A percentile compares a stretch with the other conserved stretches of the same genome.
These are phyloP conservation scores for Cenchrus fungigraminus DNA, from an alignment of 176 grass and related monocot species.

Conservation along the genomic window DNA sequence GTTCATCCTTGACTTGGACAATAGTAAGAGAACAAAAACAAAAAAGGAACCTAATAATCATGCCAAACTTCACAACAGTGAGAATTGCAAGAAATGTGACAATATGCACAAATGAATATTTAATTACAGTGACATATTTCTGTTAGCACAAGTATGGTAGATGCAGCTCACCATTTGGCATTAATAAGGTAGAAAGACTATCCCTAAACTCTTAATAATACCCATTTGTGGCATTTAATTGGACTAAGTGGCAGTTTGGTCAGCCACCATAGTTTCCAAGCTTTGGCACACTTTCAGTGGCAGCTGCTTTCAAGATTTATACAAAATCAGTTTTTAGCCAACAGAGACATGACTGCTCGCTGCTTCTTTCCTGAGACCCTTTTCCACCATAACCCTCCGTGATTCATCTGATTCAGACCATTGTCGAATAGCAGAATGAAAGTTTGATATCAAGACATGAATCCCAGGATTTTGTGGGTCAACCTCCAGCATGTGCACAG, in stretches of 20 bases:
- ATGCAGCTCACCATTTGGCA: neutral
- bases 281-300: neutral
- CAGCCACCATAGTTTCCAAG: neutral
- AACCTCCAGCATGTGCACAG: slow-evolving; percentile 43
- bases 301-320: neutral
- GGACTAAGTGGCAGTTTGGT: neutral
- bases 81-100: neutral
- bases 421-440: slow-evolving; percentile 45
- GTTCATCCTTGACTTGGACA: neutral
- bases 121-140: neutral
- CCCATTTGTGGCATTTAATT: no score
- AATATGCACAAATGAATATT: neutral
- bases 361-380: slow-evolving; percentile 58
- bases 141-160: slow-evolving; percentile 1
- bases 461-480: slow-evolving; percentile 51
- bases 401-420: slow-evolving; percentile 51
- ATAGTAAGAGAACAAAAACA: neutral
- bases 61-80: neutral
- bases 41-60: neutral
- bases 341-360: slow-evolving; percentile 48
- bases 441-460: slow-evolving; percentile 63
- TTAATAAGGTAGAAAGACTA: neutral
- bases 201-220: neutral
- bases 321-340: slow-evolving; percentile 17
- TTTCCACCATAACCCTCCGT: slow-evolving; percentile 50